phyloP scores from a whole-genome alignment of 768 basidiomycete species.

The Russula sp. region DNA sequence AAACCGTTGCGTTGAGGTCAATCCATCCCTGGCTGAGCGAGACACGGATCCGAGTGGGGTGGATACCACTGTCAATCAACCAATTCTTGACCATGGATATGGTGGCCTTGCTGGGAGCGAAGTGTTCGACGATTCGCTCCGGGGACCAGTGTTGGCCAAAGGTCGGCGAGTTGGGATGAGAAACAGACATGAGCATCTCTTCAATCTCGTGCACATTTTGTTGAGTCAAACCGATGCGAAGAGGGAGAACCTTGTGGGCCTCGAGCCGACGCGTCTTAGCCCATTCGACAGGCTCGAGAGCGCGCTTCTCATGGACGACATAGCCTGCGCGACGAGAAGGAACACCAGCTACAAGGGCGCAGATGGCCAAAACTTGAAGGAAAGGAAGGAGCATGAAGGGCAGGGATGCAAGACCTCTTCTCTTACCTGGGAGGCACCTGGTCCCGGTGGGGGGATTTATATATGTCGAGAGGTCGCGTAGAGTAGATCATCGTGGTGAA shows the following conservation, averaged over 20 bases:
- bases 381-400: slow-evolving; percentile 8
- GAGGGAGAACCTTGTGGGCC: slow-evolving; percentile 31
- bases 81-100: slow-evolving; percentile 35
- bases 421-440: neutral
- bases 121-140: slow-evolving; percentile 33
- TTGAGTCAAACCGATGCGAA: slow-evolving; percentile 41
- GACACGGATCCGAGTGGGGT: slow-evolving; percentile 29
- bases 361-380: slow-evolving; percentile 15
- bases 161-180: slow-evolving; percentile 37
- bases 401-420: neutral
- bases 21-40: slow-evolving; percentile 36
- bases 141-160: slow-evolving; percentile 44
- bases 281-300: slow-evolving; percentile 31
- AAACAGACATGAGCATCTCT: slow-evolving; percentile 35
- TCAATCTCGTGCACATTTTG: slow-evolving; percentile 36
- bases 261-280: slow-evolving; percentile 26
- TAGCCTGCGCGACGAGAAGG: slow-evolving; percentile 21
- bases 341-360: slow-evolving; percentile 20
- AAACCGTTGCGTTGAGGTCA: slow-evolving; percentile 33
- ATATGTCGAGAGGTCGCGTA: no score
- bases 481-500: no score
- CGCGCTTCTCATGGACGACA: slow-evolving; percentile 36
- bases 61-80: slow-evolving; percentile 34
- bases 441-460: neutral
- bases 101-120: slow-evolving; percentile 35